Evolutionary conservation across 306 rosid species (phyloP), one percentile per base, ranked within the genome.

Genomic region (Prinsepia uniflora): DNA sequence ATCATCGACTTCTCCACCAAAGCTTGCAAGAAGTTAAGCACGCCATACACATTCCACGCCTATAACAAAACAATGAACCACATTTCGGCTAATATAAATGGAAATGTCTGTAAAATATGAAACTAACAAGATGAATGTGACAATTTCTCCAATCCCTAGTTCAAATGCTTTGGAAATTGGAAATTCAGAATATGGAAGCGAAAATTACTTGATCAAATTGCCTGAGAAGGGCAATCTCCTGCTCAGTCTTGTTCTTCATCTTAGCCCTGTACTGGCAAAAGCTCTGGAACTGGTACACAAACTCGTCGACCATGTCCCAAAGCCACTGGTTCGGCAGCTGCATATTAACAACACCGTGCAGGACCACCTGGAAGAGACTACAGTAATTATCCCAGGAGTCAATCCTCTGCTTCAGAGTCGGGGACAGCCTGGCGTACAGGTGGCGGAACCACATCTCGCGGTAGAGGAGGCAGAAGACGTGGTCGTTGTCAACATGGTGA

Each of bases 361-460:
- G 81, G 43, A 95, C 99, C 0, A 95, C 96, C 87, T 89, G 99
- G 54, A 95, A 95, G 8, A 95, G 76, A 60, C 96, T 89, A 54
- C 97, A 91, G 79, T 91, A 91, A 67, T 91, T 95, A 79, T 95
- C 99, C 97, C 97, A 91, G 1, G 97, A 91, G 18, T 95, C 99
- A 50, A 95, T 91, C 62, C 97, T 75, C 90, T 94, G 99, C 67
- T 86, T 86, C 55, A 94, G 91, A 8, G 99, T 87, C 2, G 99
- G 96, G 0, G 96, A 82, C 7, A 95, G 85, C 56, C 99, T 81
- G 0, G 97, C 97, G 68, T 91, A 95, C 10, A 95, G 87, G 80
- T 95, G 99, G 67, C 97, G 96, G 78, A 86, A 95, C 99, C 99
- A 95, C 97, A 95, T 95, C 86, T 95, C 99, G 0, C 92, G 88